Evolutionary conservation across 306 rosid genomes (phyloP), one percentile per base, ranked within the genome.

Genomic region (Datisca glomerata): DNA sequence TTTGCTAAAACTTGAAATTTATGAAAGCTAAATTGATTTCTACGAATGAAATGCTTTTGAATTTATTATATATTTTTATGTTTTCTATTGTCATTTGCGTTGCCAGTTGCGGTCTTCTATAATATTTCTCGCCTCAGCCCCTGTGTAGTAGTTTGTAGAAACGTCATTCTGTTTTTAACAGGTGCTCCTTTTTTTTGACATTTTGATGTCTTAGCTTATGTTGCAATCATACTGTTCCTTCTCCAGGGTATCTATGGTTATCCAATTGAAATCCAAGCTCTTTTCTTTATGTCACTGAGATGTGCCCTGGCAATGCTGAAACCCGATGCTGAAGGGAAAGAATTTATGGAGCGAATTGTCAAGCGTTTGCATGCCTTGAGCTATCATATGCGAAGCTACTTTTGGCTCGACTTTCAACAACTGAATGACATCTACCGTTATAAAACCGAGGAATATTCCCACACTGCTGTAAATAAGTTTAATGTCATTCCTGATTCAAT

Each of bases 221-320:
- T 13, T 22, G 15, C 24, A 8, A 45, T 25, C 4, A 34, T 41
- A 18, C n/a, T 12, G 9, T 49, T 20, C 24, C n/a, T 43, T 47
- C 38, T 53, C 42, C 81, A 85, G 95, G 95, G 95, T 39, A 25
- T 85, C 38, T 85, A 85, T 69, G 95, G 95, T 39, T 85, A 85
- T 64, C 95, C 95, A 20, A 85, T 85, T 47, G 95, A 85, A 65
- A 85, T 85, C 56, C 95, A 85, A 72, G 93, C 93, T 55, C 93
- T 85, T 48, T 85, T 85, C 73, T 85, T 85, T 53, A 85, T 85
- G 95, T 82, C 93, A 8, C 38, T 85, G 71, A 66, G 86, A 71
- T 57, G 69, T 66, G 84, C 95, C 43, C 63, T 77, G 71, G 18
- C 79, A 28, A 47, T 85, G 93, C 70, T 85, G 48, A 85, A 85